These are phyloP conservation scores for Prunus salicina DNA, from an alignment of 306 rosid species.

Conservation along the genomic window DNA sequence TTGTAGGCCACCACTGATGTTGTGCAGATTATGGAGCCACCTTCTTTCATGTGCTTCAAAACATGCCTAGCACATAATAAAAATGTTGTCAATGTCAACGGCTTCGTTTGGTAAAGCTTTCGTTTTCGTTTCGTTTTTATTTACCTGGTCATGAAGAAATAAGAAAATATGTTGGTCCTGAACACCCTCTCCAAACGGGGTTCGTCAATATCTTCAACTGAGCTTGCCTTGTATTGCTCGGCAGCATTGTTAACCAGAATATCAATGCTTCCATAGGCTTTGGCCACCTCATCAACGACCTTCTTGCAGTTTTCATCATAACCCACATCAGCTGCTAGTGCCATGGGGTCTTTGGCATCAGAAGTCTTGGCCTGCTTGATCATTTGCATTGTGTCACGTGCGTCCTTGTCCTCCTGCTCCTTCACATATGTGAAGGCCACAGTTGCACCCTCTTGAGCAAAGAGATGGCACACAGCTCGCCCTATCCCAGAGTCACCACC, in stretches of 20 bases:
- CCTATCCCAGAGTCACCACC: conserved; percentile 93
- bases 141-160: conserved; percentile 61
- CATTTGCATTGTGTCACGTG: conserved; percentile 50
- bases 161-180: conserved; percentile 67
- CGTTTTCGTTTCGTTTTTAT: neutral
- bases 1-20: conserved; percentile 71
- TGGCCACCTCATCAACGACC: conserved; percentile 54
- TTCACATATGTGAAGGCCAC: conserved; percentile 82
- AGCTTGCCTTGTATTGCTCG: conserved; percentile 46
- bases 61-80: conserved; percentile 43
- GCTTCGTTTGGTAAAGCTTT: neutral
- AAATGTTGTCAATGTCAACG: too few species aligned
- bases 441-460: conserved; percentile 75
- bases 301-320: conserved; percentile 64
- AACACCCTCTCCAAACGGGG: conserved; percentile 62
- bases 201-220: conserved; percentile 70
- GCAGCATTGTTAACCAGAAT: conserved; percentile 74
- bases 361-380: conserved; percentile 44
- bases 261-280: conserved; percentile 56
- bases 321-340: conserved; percentile 67
- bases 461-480: conserved; percentile 56
- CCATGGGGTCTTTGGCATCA: conserved; percentile 62
- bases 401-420: conserved; percentile 64
- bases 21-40: conserved; percentile 67
- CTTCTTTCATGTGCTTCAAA: conserved; percentile 74